Evolutionary conservation across 2,329 filamentous ascomycete genomes (phyloP).

Genomic region (Fusarium coicis): DNA sequence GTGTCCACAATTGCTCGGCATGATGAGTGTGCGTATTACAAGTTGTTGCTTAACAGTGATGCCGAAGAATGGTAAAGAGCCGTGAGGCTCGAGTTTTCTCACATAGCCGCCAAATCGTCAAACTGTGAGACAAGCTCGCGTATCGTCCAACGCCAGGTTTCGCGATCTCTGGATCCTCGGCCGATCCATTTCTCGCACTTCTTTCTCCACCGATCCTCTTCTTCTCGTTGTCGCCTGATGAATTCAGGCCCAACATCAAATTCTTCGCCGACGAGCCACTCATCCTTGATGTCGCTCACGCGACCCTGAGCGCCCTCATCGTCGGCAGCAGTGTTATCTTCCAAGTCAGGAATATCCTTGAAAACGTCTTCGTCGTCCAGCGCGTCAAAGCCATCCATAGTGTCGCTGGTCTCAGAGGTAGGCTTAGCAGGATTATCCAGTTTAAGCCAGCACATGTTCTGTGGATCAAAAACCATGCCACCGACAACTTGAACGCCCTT

Average conservation of each 20-base stretch:
- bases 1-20: constrained; percentile 37
- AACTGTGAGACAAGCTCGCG: constrained; percentile 66
- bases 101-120: constrained; percentile 51
- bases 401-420: constrained; percentile 63
- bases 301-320: constrained; percentile 62
- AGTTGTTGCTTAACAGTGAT: constrained; percentile 35
- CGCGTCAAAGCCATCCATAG: constrained; percentile 73
- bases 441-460: constrained; percentile 98
- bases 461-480: constrained; percentile 98
- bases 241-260: constrained; percentile 98
- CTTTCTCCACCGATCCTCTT: constrained; percentile 90
- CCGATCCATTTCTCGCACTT: constrained; percentile 89
- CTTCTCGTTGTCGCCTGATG: constrained; percentile 85
- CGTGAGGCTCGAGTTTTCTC: constrained; percentile 29
- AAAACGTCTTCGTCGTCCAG: constrained; percentile 92
- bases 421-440: constrained; percentile 63
- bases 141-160: constrained; percentile 82
- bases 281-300: constrained; percentile 73
- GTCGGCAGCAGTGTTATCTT: constrained; percentile 70
- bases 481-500: constrained; percentile 93
- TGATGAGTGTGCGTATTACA: constrained; percentile 40
- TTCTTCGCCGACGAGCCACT: constrained; percentile 92
- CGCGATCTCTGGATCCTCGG: constrained; percentile 64
- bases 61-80: constrained; percentile 32
- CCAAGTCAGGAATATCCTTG: constrained; percentile 91